Evolutionary conservation across 1,139 yeast species (phyloP), one percentile per base, ranked within the genome.

Genomic region (Wickerhamiella pararugosa): DNA sequence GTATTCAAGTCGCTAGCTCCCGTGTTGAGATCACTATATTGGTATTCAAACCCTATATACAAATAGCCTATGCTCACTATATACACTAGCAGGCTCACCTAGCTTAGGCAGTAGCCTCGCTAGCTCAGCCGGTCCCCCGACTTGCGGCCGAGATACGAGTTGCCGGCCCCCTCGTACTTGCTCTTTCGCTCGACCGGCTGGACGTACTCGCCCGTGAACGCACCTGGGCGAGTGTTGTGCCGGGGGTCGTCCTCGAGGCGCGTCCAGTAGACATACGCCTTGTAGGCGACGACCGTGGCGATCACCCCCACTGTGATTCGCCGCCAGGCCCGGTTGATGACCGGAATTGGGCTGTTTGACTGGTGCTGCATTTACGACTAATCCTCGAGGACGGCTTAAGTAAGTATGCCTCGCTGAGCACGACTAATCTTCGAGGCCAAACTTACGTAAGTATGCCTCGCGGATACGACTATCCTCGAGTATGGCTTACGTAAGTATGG

Each of bases 121-220:
- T 29, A n/a, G 3, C 31, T 35, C 29, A 50, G 45, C 9, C 49
- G 39, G 34, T 51, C 51, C 32, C 53, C 53, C 6, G 43, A 30
- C 5, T 42, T 41, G 10, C 54, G 48, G 25, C 54, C 63, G 49
- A 60, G 44, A 42, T 53, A 57, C 6, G 63, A 52, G 47, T 54
- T 55, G 4, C 65, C 65, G 5, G 63, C 65, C 2, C 65, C 65
- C 41, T 61, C 62, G 46, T 59, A 62, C 39, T 56, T 56, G 39
- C 62, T 57, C 45, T 55, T 58, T 35, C 66, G 50, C 45, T 54
- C 50, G 1, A 36, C 50, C 8, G 46, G 49, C 30, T 54, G 56
- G 4, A 56, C 50, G 2, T 57, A 48, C 32, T 50, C 54, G 21
- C 64, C 64, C n/a, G 52, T 54, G 45, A 50, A 62, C 25, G 61